Evolutionary conservation across 371 early-diverging fungal genomes (phyloP).

Genomic region (Apophysomyces sp.): DNA sequence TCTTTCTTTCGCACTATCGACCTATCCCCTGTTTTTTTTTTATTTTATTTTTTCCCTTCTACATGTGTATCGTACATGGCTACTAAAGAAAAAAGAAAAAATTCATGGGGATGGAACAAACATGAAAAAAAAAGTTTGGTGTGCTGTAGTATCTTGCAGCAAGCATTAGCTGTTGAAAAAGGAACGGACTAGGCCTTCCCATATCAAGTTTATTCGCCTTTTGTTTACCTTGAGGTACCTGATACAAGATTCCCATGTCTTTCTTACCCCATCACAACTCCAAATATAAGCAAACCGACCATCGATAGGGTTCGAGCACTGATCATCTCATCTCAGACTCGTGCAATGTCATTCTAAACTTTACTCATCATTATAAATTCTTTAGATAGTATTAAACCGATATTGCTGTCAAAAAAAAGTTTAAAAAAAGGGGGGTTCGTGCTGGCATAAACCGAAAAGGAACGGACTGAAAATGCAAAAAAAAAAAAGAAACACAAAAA

Average conservation of each 20-base stretch:
- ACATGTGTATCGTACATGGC: too few species aligned
- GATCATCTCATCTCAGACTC: background rate
- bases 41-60: too few species aligned
- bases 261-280: background rate
- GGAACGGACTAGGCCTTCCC: background rate
- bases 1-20: background rate
- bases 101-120: background rate
- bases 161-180: background rate
- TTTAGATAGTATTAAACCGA: background rate
- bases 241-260: slow-evolving; percentile 1
- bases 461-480: background rate
- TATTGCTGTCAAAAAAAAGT: background rate
- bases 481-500: background rate
- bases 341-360: background rate
- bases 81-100: background rate
- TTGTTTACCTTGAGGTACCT: background rate
- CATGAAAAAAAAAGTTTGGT: background rate
- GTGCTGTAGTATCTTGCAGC: background rate
- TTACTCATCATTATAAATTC: background rate
- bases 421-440: background rate
- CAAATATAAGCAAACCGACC: background rate
- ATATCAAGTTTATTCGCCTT: background rate
- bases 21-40: too few species aligned
- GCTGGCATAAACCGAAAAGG: background rate
- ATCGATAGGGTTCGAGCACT: background rate